Conservation (phyloP, 1,284 basidiomycete species). For the Volvariella surrecta region DNA sequence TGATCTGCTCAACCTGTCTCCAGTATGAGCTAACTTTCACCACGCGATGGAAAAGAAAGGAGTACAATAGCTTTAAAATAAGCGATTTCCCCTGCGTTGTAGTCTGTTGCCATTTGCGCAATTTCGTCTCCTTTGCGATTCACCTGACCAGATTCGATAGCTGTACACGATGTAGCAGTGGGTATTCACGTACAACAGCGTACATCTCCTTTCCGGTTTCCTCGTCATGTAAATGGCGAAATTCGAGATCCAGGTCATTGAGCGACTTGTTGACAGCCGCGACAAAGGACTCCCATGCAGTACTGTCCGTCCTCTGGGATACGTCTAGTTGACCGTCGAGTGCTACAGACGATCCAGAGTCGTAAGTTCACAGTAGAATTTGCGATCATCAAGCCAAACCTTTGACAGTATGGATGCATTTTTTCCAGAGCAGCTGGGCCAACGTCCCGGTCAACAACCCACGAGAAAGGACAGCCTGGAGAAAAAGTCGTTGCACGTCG, state of each 20-base stretch:
- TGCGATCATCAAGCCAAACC: slow-evolving; percentile 24
- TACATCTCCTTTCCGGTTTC: slow-evolving; percentile 53
- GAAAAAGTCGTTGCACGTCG: slow-evolving; percentile 67
- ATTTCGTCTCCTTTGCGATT: slow-evolving; percentile 72
- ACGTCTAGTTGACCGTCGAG: slow-evolving; percentile 43
- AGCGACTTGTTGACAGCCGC: slow-evolving; percentile 49
- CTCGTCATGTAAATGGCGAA: slow-evolving; percentile 58
- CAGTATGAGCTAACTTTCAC: too few relatives aligned
- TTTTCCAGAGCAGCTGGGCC: slow-evolving; percentile 57
- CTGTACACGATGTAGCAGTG: slow-evolving; percentile 1
- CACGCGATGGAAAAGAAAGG: too few relatives aligned
- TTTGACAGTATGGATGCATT: slow-evolving; percentile 56
- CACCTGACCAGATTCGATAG: slow-evolving; percentile 34
- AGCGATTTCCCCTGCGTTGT: slow-evolving; percentile 64
- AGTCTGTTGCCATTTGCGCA: slow-evolving; percentile 78
- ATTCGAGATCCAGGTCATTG: slow-evolving; percentile 62
- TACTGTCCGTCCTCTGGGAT: slow-evolving; percentile 24
- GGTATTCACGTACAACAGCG: slow-evolving; percentile 43
- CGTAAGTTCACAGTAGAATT: background rate
- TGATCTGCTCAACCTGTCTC: slow-evolving; percentile 86
- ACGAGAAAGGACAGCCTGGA: slow-evolving; percentile 69
- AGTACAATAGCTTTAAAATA: slow-evolving; percentile 77
- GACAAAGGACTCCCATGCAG: slow-evolving; percentile 55
- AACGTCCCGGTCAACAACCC: slow-evolving; percentile 53
- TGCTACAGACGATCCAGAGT: slow-evolving; percentile 26